Evolutionary conservation across 345 rosid genomes (phyloP), one percentile per base, ranked within the genome.

Genomic region (Odontarrhena argentea): DNA sequence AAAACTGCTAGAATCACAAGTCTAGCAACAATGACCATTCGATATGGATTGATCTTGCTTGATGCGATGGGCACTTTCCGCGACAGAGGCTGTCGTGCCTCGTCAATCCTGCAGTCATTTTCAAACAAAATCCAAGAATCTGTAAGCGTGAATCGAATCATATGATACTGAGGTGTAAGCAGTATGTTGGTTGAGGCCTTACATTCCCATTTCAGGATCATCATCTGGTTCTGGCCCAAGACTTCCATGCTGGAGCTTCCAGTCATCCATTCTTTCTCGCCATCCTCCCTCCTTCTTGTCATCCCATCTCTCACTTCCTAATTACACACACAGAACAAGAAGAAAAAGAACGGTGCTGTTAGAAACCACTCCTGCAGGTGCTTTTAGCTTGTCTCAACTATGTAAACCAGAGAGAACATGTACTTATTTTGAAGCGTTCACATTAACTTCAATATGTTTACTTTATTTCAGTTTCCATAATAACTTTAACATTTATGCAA

Each of bases 11-110:
- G 52, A 30, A 94, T 88, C 52, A 79, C 79, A 32, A 94, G 96
- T 52, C 99, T 84, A 73, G 97, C 97, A 30, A 87, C 95, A 11
- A 94, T 88, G 62, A 91, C 84, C 97, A 94, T 94, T 56, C 97
- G 80, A 25, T 91, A 94, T 15, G 96, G 99, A 49, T 88, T 94
- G 73, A 88, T 69, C 88, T 84, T 94, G 88, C 97, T 82, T 2
- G 97, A 88, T 11, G 97, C 96, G 67, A 94, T 91, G 25, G 97
- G 91, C 2, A 94, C 97, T 85, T 94, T 94, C 80, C 99, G 81
- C 0, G 96, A 91, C 30, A 91, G 78, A 46, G 97, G 99, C 80
- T 91, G 97, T 67, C 96, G 74, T 7, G 96, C 90, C 82, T 94
- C 96, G 48, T 94, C 97, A 13, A 88, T 48, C 85, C 96, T 88